Percentiles rank a stretch among this genome's conserved stretches.
phyloP scores from a whole-genome alignment of 2,329 filamentous ascomycete species.

The Monosporascus sp. region DNA sequence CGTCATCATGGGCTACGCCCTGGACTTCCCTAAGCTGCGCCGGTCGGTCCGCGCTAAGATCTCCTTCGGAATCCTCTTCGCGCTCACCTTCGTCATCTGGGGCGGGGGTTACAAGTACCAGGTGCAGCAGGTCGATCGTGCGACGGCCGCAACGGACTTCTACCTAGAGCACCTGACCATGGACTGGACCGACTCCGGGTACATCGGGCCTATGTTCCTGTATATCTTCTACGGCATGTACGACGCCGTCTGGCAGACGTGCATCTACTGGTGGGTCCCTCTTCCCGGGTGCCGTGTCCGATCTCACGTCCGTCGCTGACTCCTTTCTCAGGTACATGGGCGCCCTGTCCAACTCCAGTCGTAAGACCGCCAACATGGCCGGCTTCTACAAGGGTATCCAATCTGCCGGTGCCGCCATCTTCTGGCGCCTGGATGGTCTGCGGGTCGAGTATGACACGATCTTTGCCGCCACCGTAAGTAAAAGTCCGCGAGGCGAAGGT shows the following conservation, averaged over 20 bases:
- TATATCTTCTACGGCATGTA: conserved; percentile 47
- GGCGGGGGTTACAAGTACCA: conserved; percentile 71
- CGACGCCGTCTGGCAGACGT: conserved; percentile 86
- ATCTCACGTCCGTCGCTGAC: not conserved
- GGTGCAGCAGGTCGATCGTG: conserved; percentile 45
- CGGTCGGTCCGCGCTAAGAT: conserved; percentile 59
- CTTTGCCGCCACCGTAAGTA: conserved; percentile 53
- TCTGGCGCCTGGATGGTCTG: conserved; percentile 62
- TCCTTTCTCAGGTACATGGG: conserved; percentile 70
- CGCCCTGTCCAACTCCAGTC: conserved; percentile 83
- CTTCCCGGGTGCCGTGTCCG: conserved; percentile 38
- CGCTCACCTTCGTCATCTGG: conserved; percentile 65
- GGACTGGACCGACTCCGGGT: conserved; percentile 58
- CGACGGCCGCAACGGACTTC: conserved; percentile 7
- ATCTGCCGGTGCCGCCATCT: conserved; percentile 76
- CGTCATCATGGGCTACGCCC: conserved; percentile 57
- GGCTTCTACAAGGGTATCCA: conserved; percentile 86
- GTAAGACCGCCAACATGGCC: conserved; percentile 86
- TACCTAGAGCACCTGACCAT: conserved; percentile 14
- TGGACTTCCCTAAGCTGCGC: conserved; percentile 53
- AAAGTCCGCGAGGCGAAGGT: too few relatives aligned
- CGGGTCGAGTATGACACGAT: conserved; percentile 63
- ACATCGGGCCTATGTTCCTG: conserved; percentile 67
- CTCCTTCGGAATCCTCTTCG: conserved; percentile 53
- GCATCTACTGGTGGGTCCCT: conserved; percentile 83